Evolutionary conservation across 495 filamentous ascomycete genomes (phyloP), one percentile per base, ranked within the genome.

Genomic region (Opeltia flavorubescens): DNA sequence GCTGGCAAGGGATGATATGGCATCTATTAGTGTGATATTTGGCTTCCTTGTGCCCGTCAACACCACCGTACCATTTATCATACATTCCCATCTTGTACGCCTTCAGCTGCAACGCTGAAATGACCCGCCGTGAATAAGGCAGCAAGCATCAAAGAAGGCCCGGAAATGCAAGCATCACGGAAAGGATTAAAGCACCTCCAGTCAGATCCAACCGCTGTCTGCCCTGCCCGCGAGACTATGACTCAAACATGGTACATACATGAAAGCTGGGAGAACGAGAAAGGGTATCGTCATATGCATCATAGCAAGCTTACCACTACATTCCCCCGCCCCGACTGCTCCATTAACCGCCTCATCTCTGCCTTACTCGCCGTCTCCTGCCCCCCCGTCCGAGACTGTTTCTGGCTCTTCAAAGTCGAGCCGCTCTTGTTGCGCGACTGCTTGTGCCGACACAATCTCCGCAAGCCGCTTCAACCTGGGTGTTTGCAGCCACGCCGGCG

Each of bases 401-500:
- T 71, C 53, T 13, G 47, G 46, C 23, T 52, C 60, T 13, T 63
- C 60, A 60, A 72, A 69, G 23, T 89, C 85, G 44, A 84, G 65
- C 66, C 82, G 89, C 64, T 93, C 86, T 63, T 93, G 85, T 59
- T 94, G 86, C 43, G 86, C 86, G 52, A 94, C 87, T 25, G 91
- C 91, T 64, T 95, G 91, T 33, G 86, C 83, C 28, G 85, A 91
- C 26, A 99, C 93, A 57, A 99, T 95, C 66, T 99, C 93, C 31
- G 93, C 93, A 46, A 99, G 71, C 36, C 93, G 79, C 67, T 94
- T 94, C 47, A 99, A 64, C 40, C 89, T 78, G 21, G 89, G 88
- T 18, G 89, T 95, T 83, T 95, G 93, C 39, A 99, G 75, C 88
- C 91, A 86, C 17, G 86, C 91, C 28, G 91, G 93, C 17, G 91